phyloP scores from a whole-genome alignment of 139 green algal genomes.

The Chlorella ohadii region DNA sequence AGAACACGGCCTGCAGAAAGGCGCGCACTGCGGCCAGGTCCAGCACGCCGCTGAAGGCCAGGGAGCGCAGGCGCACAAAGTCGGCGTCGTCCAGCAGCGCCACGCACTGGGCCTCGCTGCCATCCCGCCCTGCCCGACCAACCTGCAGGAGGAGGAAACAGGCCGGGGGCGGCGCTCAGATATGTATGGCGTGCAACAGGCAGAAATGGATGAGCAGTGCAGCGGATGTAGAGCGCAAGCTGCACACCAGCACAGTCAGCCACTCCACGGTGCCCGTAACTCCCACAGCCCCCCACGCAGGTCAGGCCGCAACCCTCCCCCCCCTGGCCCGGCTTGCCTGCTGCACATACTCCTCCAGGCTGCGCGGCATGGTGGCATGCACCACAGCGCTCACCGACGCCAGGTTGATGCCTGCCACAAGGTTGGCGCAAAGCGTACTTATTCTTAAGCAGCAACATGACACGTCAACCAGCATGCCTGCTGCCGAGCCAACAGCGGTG shows the following conservation, averaged over 20 bases:
- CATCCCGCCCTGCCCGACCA: constrained; percentile 76
- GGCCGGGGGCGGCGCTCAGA: not conserved
- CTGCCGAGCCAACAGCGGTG: too few species aligned
- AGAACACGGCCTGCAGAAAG: constrained; percentile 69
- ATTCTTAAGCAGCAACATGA: too few species aligned
- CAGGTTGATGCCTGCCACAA: constrained; percentile 63
- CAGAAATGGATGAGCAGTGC: too few species aligned
- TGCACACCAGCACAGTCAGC: too few species aligned
- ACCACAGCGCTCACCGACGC: constrained; percentile 72
- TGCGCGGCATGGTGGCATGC: constrained; percentile 79
- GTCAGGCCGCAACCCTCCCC: too few species aligned
- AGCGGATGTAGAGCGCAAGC: too few species aligned
- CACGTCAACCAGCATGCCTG: constrained; percentile 52
- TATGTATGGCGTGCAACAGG: too few species aligned
- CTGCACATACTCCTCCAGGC: constrained; percentile 92
- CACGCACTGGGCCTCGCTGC: constrained; percentile 62
- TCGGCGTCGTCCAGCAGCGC: constrained; percentile 74
- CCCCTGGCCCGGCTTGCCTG: constrained; percentile 60
- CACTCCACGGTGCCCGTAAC: too few species aligned
- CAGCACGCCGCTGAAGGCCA: constrained; percentile 51
- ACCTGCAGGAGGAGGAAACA: constrained; percentile 29
- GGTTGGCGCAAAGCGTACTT: too few species aligned
- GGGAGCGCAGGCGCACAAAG: constrained; percentile 66
- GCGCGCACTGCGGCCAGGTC: constrained; percentile 47
- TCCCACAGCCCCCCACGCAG: too few species aligned